These are phyloP conservation scores for Pestalotiopsis sp. DNA, from an alignment of 2,329 filamentous ascomycete species.

Conservation along the genomic window DNA sequence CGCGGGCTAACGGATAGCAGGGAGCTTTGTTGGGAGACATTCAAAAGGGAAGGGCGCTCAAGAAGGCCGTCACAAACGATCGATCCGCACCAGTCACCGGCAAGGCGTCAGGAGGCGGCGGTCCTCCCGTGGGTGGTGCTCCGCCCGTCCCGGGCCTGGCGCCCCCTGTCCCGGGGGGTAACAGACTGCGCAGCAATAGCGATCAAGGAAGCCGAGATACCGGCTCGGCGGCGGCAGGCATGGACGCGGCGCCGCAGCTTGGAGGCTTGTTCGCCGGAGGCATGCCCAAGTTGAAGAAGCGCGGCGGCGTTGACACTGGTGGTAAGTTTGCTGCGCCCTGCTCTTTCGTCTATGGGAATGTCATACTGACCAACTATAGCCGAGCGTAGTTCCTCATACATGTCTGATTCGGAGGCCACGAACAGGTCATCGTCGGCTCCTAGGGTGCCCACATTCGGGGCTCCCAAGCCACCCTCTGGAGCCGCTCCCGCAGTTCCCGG, in stretches of 20 bases:
- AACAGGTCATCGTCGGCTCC: constrained; percentile 44
- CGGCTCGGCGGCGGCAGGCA: constrained; percentile 40
- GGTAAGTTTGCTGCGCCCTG: constrained; percentile 39
- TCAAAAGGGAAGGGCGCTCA: constrained; percentile 75
- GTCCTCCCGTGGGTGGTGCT: constrained; percentile 71
- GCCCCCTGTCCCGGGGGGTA: constrained; percentile 68
- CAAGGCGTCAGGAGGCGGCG: constrained; percentile 56
- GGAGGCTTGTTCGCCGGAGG: constrained; percentile 89
- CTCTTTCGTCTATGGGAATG: constrained; percentile 2
- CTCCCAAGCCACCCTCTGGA: constrained; percentile 62
- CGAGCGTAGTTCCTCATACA: constrained; percentile 71
- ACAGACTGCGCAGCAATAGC: constrained; percentile 81
- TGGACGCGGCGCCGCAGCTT: constrained; percentile 75
- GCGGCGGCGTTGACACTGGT: constrained; percentile 77
- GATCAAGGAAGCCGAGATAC: constrained; percentile 62
- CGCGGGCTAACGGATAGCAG: constrained; percentile 46
- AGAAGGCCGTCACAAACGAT: constrained; percentile 89
- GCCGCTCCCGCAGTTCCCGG: constrained; percentile 63
- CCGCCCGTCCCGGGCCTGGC: constrained; percentile 81
- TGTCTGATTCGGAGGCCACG: constrained; percentile 75
- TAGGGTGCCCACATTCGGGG: constrained; percentile 51
- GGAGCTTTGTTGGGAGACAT: constrained; percentile 89
- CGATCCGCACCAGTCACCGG: constrained; percentile 78
- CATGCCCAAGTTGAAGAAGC: constrained; percentile 93
- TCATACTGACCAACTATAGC: constrained; percentile 46